phyloP scores from a whole-genome alignment of 306 rosid genomes.

The Pachyrhizus erosus region DNA sequence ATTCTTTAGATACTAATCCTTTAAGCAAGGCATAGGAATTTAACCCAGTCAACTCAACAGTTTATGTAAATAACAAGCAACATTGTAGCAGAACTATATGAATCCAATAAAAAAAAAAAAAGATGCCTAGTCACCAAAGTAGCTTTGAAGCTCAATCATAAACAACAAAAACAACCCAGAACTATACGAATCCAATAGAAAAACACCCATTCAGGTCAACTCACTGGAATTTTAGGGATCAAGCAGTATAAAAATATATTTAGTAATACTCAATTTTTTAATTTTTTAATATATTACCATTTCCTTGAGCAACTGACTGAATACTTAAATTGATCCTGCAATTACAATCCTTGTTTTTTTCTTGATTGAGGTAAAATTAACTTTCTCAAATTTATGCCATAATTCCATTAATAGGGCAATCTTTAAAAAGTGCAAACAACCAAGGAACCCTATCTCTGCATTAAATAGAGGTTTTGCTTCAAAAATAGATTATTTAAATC shows the following conservation, averaged over 20 bases:
- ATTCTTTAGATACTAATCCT: constrained; percentile 15
- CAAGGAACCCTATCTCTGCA: not conserved
- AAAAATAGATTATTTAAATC: not conserved
- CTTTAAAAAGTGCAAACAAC: not conserved
- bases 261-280: no score
- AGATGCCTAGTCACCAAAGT: constrained; percentile 1
- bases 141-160: constrained; percentile 7
- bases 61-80: constrained; percentile 26
- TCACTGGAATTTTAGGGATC: no score
- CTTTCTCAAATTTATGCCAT: not conserved
- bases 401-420: not conserved
- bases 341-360: not conserved
- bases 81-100: constrained; percentile 8
- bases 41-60: constrained; percentile 24
- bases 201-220: no score
- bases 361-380: not conserved
- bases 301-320: not conserved
- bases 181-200: no score
- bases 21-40: constrained; percentile 15
- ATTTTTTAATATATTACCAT: no score
- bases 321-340: not conserved
- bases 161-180: not conserved
- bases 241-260: no score
- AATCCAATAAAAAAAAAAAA: not conserved
- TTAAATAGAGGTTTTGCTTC: not conserved